These are phyloP conservation scores for Trypanosoma brucei DNA, from an alignment of 208 protist genomes.

Conservation along the genomic window DNA sequence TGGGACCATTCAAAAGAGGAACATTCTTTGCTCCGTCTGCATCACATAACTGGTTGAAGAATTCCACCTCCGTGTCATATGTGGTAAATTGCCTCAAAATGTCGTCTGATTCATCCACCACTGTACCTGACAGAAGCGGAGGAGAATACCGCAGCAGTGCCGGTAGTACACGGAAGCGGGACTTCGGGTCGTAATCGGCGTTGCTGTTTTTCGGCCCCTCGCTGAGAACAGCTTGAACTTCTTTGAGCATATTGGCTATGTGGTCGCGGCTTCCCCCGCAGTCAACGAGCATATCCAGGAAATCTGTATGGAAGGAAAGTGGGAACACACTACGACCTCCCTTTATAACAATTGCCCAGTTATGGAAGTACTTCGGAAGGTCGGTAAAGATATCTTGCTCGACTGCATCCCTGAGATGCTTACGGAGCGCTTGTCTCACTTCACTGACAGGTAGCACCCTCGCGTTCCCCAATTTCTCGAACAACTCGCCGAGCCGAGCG, in stretches of 20 bases:
- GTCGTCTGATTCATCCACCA: conserved; percentile 18
- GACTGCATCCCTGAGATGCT: conserved; percentile 52
- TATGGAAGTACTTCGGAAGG: conserved; percentile 65
- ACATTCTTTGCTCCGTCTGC: conserved; percentile 30
- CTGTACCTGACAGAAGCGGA: conserved; percentile 24
- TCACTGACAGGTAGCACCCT: conserved; percentile 37
- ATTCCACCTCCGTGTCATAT: conserved; percentile 43
- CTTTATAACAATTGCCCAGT: conserved; percentile 73
- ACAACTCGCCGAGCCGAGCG: conserved; percentile 67
- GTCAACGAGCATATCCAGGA: conserved; percentile 71
- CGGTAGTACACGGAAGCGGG: conserved; percentile 78
- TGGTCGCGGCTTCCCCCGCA: conserved; percentile 32
- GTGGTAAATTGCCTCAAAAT: conserved; percentile 21
- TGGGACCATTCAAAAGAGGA: conserved; percentile 13
- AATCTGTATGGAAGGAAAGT: conserved; percentile 52
- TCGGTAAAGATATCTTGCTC: conserved; percentile 67
- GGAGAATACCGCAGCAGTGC: conserved; percentile 74
- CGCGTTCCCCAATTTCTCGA: conserved; percentile 51
- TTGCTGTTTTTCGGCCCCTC: conserved; percentile 20
- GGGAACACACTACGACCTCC: conserved; percentile 58
- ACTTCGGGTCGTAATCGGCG: conserved; percentile 33
- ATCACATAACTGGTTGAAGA: conserved; percentile 56
- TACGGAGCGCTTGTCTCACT: conserved; percentile 48
- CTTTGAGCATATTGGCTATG: conserved; percentile 44
- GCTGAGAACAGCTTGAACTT: conserved; percentile 34